Evolutionary conservation across 371 early-diverging fungal species (phyloP).

Genomic region (Mortierella sp.): DNA sequence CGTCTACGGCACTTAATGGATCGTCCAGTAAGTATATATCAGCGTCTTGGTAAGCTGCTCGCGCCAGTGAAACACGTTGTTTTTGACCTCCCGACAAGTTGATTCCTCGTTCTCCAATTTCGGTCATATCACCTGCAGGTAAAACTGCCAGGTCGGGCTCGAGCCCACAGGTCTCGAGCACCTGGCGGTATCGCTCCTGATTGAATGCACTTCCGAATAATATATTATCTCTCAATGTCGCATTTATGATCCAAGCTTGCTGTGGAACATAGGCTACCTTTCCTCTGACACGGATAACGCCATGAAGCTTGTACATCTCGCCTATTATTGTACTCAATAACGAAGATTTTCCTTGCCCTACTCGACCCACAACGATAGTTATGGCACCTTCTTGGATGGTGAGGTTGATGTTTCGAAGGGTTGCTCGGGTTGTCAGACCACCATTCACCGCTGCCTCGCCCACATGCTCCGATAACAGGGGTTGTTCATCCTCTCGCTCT

Average conservation of each 20-base stretch:
- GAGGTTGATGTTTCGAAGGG: constrained; percentile 37
- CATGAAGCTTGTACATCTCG: constrained; percentile 58
- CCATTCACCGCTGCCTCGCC: neutral
- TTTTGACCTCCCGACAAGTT: constrained; percentile 70
- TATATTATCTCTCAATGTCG: constrained; percentile 65
- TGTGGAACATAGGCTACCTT: constrained; percentile 61
- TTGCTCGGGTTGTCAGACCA: constrained; percentile 28
- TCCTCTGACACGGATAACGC: constrained; percentile 53
- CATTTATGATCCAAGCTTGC: constrained; percentile 70
- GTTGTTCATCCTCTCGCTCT: constrained; percentile 11
- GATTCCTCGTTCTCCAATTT: constrained; percentile 67
- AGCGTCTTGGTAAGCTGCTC: constrained; percentile 60
- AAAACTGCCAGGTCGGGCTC: constrained; percentile 70
- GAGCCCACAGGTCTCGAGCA: constrained; percentile 66
- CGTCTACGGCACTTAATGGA: constrained; percentile 87
- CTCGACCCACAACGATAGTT: constrained; percentile 60
- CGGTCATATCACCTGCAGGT: constrained; percentile 74
- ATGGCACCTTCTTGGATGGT: constrained; percentile 18
- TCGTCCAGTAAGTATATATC: constrained; percentile 79
- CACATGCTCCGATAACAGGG: constrained; percentile 6
- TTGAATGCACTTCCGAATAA: constrained; percentile 61
- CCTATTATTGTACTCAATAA: constrained; percentile 60
- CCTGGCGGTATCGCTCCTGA: constrained; percentile 58
- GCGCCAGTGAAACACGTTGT: constrained; percentile 65
- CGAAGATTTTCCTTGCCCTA: constrained; percentile 63